Evolutionary conservation across 1,139 yeast species (phyloP), one percentile per base, ranked within the genome.

Genomic region (Yamadazyma oceani): DNA sequence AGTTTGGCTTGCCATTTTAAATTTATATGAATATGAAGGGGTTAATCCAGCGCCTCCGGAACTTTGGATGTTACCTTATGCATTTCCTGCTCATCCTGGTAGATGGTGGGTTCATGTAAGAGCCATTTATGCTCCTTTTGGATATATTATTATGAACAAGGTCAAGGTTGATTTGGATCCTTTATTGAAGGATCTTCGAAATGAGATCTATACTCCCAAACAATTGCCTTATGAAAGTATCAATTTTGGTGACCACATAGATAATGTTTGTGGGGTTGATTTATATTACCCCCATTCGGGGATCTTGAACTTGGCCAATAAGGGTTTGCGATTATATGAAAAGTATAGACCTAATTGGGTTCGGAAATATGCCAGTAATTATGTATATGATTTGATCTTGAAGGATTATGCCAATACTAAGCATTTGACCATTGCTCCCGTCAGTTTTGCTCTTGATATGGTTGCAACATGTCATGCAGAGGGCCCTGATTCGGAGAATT

Each of bases 61-160:
- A 58, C 64, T 90, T 37, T 94, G 96, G 95, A 64, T 85, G 47
- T 62, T 92, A 34, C 99, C 98, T 2, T 86, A 88, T 46, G 57
- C 72, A 36, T 52, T 83, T 2, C 95, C 96, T 0, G 69, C 89
- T 29, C 98, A 92, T 57, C 98, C 99, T 1, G 95, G 92, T 21
- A 76, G 88, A 55, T 94, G 97, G 98, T 94, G 99, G 99, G 97
- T 92, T 21, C 99, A 94, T 55, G 92, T 97, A 0, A 69, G 99
- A 41, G 96, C 95, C 1, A 88, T 94, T 24, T 92, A 90, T 54
- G 63, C 87, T 32, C 95, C 97, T 0, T 69, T 90, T 53, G 94
- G 97, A 12, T 92, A 90, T 56, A 60, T 92, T 10, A 78, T 85
- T 15, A 70, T 88, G 35, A 73, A 76, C 28, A 62, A 66, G 39